Base-by-base conservation (phyloP, 1,284 basidiomycete species). In the Moniliophthora roreri region DNA sequence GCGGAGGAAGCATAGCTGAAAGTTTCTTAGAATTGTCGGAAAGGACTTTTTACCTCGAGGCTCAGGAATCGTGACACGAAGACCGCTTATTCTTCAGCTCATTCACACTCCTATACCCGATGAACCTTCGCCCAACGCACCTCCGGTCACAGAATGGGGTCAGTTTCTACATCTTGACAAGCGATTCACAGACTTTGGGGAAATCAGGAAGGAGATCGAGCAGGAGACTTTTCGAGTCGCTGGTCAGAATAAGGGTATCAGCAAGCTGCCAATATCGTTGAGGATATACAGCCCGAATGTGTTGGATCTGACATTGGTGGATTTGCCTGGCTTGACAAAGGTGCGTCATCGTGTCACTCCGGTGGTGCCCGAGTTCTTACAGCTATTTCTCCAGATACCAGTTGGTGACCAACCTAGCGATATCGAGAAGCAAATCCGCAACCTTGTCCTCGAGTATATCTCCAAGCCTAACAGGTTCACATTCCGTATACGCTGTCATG, bases 191-290 rank as follows among this genome's bases (percentile, higher is more conserved):
- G 95, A 98, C 67, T 98, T 97, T 67, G 79, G 82, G 51, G 95
- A 98, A 63, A 91, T 99, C 61, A 82, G 95, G 36, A 89, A 89
- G 60, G 97, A 99, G 75, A 99, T 99, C 60, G 96, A 99, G 73
- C 91, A 94, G 68, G 97, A 99, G 78, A 99, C 97, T 2, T 95
- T 91, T 69, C 80, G 96, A 41, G 96, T 99, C 24, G 96, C 97
- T 0, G 96, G 96, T 0, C 95, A 98, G 78, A 99, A 99, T 75
- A 99, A 98, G 76, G 96, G 97, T 50, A 90, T 99, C 57, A 95
- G 92, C 75, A 95, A 95, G 70, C 72, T 98, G 52, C 95, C 96
- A 4, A 98, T 98, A 66, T 90, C 93, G 59, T 77, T 98, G 59
- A 85, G 94, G 68, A 96, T 98, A 75, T 96, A 92, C 72, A 95